Conservation (phyloP, 495 filamentous ascomycete species). For the Penicillium egyptiacum region DNA sequence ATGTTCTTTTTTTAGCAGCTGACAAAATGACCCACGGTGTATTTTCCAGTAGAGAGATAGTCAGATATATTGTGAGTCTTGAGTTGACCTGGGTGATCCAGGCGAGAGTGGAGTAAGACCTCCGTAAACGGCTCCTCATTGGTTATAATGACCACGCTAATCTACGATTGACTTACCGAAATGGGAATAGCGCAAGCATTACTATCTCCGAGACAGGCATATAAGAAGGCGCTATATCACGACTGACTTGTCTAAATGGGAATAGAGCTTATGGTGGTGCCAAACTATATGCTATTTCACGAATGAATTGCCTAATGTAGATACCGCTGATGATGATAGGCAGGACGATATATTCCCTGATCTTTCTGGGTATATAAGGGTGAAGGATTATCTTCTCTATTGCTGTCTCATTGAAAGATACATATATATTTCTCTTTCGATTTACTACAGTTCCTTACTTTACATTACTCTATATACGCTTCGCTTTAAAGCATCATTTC, state of each 20-base stretch:
- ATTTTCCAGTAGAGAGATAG: neutral
- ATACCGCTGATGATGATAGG: neutral
- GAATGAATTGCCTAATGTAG: constrained; percentile 1
- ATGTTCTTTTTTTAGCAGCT: neutral
- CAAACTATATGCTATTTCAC: neutral
- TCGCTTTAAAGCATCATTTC: neutral
- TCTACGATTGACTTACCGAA: neutral
- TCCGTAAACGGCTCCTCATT: neutral
- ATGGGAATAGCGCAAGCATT: neutral
- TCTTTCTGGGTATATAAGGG: neutral
- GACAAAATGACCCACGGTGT: neutral
- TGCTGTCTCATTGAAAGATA: neutral
- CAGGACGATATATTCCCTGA: neutral
- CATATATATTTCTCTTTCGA: neutral
- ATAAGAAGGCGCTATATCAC: neutral
- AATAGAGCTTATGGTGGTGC: neutral
- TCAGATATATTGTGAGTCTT: neutral
- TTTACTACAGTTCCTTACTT: no score
- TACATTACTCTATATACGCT: neutral
- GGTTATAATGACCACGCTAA: neutral
- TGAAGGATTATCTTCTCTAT: neutral
- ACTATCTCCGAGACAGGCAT: neutral
- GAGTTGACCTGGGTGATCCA: neutral
- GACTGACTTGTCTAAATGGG: neutral
- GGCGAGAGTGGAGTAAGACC: neutral